Base-by-base conservation (phyloP, 495 filamentous ascomycete genomes). In the Astrothelium macrocarpum region DNA sequence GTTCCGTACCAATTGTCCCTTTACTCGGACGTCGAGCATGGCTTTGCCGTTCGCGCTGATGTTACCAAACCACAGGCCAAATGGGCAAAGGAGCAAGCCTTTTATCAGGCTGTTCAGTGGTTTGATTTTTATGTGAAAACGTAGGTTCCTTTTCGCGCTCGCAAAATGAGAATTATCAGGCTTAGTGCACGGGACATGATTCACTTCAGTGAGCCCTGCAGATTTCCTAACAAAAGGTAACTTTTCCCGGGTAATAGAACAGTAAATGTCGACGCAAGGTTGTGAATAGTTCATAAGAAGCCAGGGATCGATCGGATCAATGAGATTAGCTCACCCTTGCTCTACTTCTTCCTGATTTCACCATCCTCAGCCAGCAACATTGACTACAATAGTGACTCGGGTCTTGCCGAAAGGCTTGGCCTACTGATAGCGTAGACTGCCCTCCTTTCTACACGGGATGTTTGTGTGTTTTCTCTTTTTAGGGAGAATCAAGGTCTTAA, bases 61-160 rank as follows among this genome's bases (percentile, higher is more conserved):
- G 2, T 66, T 16, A 63, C 16, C 12, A 28, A 66, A n/a, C 26
- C 28, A 7, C 26, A 16, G 20, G 45, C 18, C 25, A 46, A 58
- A 18, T 66, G 20, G 14, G 64, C 64, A 18, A 66, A 66, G 61
- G 64, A 66, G 61, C 31, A 61, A 14, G 59, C 63, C n/a, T 65
- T 61, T 26, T 53, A 45, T 14, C 60, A 62, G 26, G 60, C 60
- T 14, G 60, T 62, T 3, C 60, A 53, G 12, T 62, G 60, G 60
- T 62, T 62, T 53, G 60, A 62, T n/a, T 4, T 53, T 11, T 56
- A 39, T 39, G 34, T 39, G 5, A 39, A 39, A 39, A 14, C 34
- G 34, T 39, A 39, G 14, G 34, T 39, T 14, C 5, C 5, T 39
- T 39, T 14, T 39, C 34, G 34, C 34, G n/a, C n/a, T n/a, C n/a